phyloP scores from a whole-genome alignment of 768 basidiomycete species.

The Fibroporia radiculosa region DNA sequence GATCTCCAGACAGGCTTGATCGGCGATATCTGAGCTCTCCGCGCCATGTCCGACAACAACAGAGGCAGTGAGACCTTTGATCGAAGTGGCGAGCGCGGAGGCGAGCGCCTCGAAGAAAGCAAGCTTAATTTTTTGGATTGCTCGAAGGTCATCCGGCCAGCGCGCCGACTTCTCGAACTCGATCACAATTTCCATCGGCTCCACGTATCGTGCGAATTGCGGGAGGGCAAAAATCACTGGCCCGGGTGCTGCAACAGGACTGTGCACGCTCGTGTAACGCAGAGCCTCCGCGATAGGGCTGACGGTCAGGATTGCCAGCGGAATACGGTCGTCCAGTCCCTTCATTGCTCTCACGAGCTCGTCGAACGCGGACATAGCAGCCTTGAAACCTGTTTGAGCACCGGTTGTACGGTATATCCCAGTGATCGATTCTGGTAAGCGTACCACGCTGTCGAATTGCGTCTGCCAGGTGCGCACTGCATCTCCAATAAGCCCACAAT shows the following conservation, averaged over 20 bases:
- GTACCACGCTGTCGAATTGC: conserved; percentile 49
- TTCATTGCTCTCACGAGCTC: conserved; percentile 69
- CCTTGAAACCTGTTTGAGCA: conserved; percentile 53
- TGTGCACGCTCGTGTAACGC: conserved; percentile 78
- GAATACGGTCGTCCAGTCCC: conserved; percentile 60
- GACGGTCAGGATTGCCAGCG: conserved; percentile 70
- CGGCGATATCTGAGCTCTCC: conserved; percentile 48
- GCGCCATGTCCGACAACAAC: conserved; percentile 52
- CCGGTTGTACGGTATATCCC: conserved; percentile 29
- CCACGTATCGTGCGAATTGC: conserved; percentile 53
- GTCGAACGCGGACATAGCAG: conserved; percentile 75
- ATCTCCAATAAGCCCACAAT: conserved; percentile 59
- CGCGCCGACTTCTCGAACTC: conserved; percentile 89
- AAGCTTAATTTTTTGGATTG: conserved; percentile 90
- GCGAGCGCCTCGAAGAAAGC: conserved; percentile 86
- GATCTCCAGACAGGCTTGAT: conserved; percentile 69
- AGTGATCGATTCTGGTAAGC: conserved; percentile 49
- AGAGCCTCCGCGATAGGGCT: conserved; percentile 67
- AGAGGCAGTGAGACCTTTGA: conserved; percentile 42
- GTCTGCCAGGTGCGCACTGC: conserved; percentile 52
- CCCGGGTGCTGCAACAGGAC: conserved; percentile 63
- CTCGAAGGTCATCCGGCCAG: conserved; percentile 92
- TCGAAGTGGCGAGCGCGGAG: conserved; percentile 45
- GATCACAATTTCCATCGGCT: conserved; percentile 66
- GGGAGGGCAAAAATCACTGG: conserved; percentile 47